These are phyloP conservation scores for Collybiopsis confluens DNA, from an alignment of 768 basidiomycete genomes.

Conservation along the genomic window DNA sequence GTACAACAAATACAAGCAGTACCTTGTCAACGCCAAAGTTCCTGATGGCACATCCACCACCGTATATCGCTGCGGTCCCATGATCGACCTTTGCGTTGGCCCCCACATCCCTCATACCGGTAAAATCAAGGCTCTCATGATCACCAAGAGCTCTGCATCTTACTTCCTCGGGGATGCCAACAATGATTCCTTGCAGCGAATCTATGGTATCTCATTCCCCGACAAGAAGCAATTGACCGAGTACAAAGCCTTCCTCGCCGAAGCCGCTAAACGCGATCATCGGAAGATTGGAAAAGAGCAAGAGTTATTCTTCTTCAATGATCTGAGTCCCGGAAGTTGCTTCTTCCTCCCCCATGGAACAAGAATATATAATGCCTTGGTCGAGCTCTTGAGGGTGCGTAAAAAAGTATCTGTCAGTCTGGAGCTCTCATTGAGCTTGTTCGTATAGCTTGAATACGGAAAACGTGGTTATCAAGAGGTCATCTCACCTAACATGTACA, in stretches of 20 bases:
- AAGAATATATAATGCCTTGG: conserved; percentile 89
- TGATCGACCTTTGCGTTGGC: conserved; percentile 96
- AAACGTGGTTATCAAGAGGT: conserved; percentile 98
- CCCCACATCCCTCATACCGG: conserved; percentile 98
- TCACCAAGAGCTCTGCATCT: conserved; percentile 98
- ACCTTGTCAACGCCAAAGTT: conserved; percentile 93
- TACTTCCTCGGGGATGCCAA: conserved; percentile 94
- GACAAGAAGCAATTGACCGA: conserved; percentile 93
- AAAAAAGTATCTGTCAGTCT: not conserved
- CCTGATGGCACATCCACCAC: conserved; percentile 96
- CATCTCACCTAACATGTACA: conserved; percentile 97
- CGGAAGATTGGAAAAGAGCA: conserved; percentile 97
- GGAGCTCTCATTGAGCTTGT: not conserved
- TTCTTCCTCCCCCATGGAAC: conserved; percentile 99
- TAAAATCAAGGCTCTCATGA: conserved; percentile 94
- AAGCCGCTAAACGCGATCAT: conserved; percentile 98
- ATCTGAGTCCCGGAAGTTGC: conserved; percentile 88
- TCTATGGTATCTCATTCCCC: conserved; percentile 99
- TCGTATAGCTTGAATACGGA: conserved; percentile 75
- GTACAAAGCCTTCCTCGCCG: conserved; percentile 92
- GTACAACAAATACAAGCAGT: conserved; percentile 99
- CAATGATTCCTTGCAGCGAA: conserved; percentile 92
- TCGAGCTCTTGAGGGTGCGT: conserved; percentile 86
- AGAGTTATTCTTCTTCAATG: conserved; percentile 98
- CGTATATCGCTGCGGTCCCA: conserved; percentile 97